phyloP scores from a whole-genome alignment of 1,139 yeast genomes.

The Sugiyamaella novakii region DNA sequence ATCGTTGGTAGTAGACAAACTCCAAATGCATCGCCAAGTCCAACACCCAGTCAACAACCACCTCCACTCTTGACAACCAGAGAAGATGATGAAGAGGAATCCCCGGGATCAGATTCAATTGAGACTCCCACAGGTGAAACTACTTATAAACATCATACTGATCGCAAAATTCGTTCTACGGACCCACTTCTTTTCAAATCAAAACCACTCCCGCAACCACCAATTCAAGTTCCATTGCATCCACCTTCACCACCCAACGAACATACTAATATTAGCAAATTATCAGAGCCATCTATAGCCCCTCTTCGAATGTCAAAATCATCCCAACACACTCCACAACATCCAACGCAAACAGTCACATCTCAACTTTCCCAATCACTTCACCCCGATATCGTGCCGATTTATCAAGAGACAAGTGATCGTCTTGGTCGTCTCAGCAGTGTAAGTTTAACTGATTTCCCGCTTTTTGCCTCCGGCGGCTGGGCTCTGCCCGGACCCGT shows the following conservation, averaged over 20 bases:
- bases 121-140: conserved; percentile 26
- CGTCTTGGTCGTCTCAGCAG: conserved; percentile 35
- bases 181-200: conserved; percentile 8
- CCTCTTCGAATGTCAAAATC: not conserved
- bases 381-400: conserved; percentile 40
- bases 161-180: not conserved
- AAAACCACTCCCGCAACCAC: conserved; percentile 1
- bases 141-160: not conserved
- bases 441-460: conserved; percentile 16
- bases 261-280: not conserved
- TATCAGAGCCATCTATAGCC: not conserved
- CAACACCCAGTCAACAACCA: conserved; percentile 2
- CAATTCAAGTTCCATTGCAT: conserved; percentile 5
- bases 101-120: conserved; percentile 30
- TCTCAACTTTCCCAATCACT: conserved; percentile 21
- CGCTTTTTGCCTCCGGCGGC: not conserved
- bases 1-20: conserved; percentile 8
- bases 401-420: conserved; percentile 37
- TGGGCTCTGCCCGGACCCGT: too few relatives aligned
- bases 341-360: not conserved
- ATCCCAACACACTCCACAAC: not conserved
- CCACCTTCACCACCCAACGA: conserved; percentile 12
- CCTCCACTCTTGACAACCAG: conserved; percentile 7
- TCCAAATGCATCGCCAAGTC: too few relatives aligned
- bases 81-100: conserved; percentile 28